These are phyloP conservation scores for Pestalotiopsis sp. DNA, from an alignment of 2,329 filamentous ascomycete species.

Conservation along the genomic window DNA sequence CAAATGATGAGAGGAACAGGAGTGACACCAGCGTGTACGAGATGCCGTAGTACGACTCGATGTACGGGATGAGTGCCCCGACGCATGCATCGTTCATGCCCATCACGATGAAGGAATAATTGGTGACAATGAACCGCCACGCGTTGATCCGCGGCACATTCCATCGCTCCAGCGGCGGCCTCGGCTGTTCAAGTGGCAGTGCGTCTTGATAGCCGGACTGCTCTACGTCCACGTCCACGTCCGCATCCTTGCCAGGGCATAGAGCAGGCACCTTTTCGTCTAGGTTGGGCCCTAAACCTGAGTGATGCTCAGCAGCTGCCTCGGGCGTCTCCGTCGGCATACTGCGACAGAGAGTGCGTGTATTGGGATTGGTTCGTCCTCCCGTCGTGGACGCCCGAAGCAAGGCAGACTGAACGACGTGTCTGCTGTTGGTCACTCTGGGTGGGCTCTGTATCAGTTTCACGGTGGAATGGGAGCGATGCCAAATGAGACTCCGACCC, in stretches of 20 bases:
- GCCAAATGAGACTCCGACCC: no score
- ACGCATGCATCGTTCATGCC: conserved; percentile 71
- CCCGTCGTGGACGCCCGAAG: no score
- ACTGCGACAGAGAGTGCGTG: background rate
- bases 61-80: conserved; percentile 53
- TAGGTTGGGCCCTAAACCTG: background rate
- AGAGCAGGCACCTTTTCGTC: background rate
- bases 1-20: conserved; percentile 65
- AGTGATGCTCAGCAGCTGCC: background rate
- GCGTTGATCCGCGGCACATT: conserved; percentile 63
- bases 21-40: conserved; percentile 64
- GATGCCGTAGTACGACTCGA: conserved; percentile 64
- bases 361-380: background rate
- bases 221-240: background rate
- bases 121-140: conserved; percentile 59
- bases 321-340: background rate
- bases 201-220: background rate
- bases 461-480: no score
- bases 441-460: no score
- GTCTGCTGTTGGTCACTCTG: no score
- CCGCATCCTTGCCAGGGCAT: background rate
- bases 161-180: conserved; percentile 55
- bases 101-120: conserved; percentile 66
- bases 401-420: no score
- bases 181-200: conserved; percentile 35